Evolutionary conservation across 257 asterid species (phyloP), one percentile per base, ranked within the genome.

Genomic region (Perilla frutescens): DNA sequence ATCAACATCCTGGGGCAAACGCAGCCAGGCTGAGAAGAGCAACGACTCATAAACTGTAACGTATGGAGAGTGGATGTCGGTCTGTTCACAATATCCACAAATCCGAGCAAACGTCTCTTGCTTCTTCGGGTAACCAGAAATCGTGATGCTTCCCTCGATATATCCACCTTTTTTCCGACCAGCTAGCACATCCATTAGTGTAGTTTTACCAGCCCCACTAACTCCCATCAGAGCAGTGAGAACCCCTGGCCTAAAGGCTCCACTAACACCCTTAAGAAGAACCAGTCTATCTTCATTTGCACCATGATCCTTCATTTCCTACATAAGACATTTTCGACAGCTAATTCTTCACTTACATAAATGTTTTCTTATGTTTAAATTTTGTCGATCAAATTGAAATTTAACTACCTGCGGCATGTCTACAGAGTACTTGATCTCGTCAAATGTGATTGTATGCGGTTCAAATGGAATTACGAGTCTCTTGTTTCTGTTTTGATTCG

Each of bases 141-240:
- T 72, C 29, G 77, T 82, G 26, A 85, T 85, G 49, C 65, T 78
- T 32, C 93, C 93, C 0, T 87, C 89, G 15, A 85, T 82, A 54
- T 80, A 78, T 58, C 93, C 93, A 12, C 90, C 81, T 0, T 87
- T 87, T 78, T 87, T 87, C 57, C 90, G 79, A n/a, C 90, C 93
- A 9, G 90, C 85, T 70, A 87, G 43, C 6, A 87, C 93, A 51
- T 87, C 93, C 93, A 87, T 76, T 44, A 87, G 82, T 4, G 90
- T 85, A 1, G 93, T 85, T 78, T 85, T 85, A 15, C 90, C 90
- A 0, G 90, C 93, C 29, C 93, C 93, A 50, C 89, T 87, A 29
- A 85, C 86, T 14, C 93, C 93, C 87, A 87, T 84, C 37, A 87
- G 72, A 65, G 92, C 92, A 3, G 88, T 84, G 37, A 87, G 87